phyloP scores from a whole-genome alignment of 1,284 basidiomycete genomes.

The Puccinia polysora region DNA sequence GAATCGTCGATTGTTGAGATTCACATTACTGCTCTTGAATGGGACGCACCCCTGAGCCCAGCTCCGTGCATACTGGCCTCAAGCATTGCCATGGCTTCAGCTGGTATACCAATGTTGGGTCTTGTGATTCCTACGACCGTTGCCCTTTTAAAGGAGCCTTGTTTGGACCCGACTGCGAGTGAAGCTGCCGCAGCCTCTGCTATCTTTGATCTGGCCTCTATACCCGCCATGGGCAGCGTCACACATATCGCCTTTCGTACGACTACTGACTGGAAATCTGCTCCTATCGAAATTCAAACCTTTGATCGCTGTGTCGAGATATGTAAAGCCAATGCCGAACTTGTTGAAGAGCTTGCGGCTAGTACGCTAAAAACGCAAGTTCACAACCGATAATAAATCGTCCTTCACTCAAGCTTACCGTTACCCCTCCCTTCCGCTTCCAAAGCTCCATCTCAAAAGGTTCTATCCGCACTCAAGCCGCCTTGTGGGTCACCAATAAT shows the following conservation, averaged over 20 bases:
- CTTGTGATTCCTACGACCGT: not conserved
- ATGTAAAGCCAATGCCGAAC: not conserved
- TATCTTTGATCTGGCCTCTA: not conserved
- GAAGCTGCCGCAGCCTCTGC: no score
- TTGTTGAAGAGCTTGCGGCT: not conserved
- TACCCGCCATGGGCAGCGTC: not conserved
- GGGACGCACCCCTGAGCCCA: not conserved
- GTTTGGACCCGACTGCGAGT: no score
- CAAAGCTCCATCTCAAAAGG: no score
- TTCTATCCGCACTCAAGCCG: no score
- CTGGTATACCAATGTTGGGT: not conserved
- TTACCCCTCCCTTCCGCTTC: no score
- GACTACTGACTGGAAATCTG: not conserved
- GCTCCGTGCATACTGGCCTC: not conserved
- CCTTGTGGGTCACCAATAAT: no score
- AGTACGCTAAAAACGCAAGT: not conserved
- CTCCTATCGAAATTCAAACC: not conserved
- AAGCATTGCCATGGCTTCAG: not conserved
- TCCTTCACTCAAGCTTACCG: no score
- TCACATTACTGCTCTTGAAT: not conserved
- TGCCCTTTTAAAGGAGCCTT: no score
- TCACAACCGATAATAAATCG: no score
- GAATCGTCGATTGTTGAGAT: not conserved
- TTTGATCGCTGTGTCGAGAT: not conserved
- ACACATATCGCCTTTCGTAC: slow-evolving; percentile 1